Evolutionary conservation across 495 filamentous ascomycete genomes (phyloP), one percentile per base, ranked within the genome.

Genomic region (Penicillium atrosanguineum): DNA sequence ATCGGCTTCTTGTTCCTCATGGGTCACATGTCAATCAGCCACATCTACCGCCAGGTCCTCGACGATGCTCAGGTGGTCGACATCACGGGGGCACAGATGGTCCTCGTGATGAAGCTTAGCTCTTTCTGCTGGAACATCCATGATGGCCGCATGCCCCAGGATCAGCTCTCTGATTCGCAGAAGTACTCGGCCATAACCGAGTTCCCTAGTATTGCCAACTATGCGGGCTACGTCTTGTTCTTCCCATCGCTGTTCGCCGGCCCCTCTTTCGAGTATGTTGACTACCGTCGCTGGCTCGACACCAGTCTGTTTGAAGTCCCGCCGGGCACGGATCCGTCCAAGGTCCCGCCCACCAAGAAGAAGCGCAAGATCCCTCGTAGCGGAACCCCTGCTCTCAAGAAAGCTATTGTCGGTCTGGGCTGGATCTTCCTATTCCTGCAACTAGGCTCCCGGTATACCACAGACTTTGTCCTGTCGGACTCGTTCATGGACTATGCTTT

Each of bases 111-210:
- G 92, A 98, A 97, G 73, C 87, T 97, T n/a, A 87, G 83, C 9
- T 84, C 92, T 21, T 98, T 97, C 67, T 95, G 91, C 75, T 98
- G 94, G 94, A 96, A 96, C 64, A 86, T 97, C 19, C 87, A 91
- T 58, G 94, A 98, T 71, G 94, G 95, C 25, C 82, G 83, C 47
- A 73, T 93, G 29, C 85, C 90, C 11, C 82, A 88, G 25, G 79
- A 86, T 26, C 85, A 90, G 49, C 82, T 98, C 21, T 87, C 88
- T 4, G 91, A 93, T 54, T 81, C 87, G 51, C 94, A 98, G 65
- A 89, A 87, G 64, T 89, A 93, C 60, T 83, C 89, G 43, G 87
- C 87, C 21, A 80, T 98, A 34, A 73, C 69, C 16, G 60, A 88
- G 40, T 77, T 98, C 34, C 94, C 94, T 0, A 65, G 69, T 25